phyloP scores from a whole-genome alignment of 768 basidiomycete species.

The Leccinum fibrillosum region DNA sequence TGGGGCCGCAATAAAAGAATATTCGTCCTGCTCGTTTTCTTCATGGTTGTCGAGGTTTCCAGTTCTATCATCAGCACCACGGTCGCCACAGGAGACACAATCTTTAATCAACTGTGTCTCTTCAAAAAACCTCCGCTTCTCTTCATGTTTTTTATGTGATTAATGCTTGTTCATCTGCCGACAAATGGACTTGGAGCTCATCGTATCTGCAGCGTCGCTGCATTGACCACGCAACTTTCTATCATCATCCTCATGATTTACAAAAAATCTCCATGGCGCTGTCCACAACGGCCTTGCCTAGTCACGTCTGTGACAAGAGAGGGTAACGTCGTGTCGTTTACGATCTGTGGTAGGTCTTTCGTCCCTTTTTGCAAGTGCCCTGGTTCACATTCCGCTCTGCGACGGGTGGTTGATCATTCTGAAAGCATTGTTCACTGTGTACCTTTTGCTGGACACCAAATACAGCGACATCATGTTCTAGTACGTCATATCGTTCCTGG shows the following conservation, averaged over 20 bases:
- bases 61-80: not conserved
- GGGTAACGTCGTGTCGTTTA: not conserved
- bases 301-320: conserved; percentile 4
- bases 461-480: conserved; percentile 10
- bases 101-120: conserved; percentile 6
- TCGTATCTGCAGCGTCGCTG: not conserved
- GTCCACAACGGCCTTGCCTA: not conserved
- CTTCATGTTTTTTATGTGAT: conserved; percentile 8
- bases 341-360: conserved; percentile 2
- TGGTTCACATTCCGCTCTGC: not conserved
- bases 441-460: conserved; percentile 4
- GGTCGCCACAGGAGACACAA: not conserved
- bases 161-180: not conserved
- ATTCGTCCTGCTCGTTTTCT: conserved; percentile 1
- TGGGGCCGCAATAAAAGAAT: conserved; percentile 4
- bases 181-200: not conserved
- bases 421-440: conserved; percentile 4
- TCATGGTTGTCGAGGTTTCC: not conserved
- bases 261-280: not conserved
- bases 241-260: conserved; percentile 5
- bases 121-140: conserved; percentile 1
- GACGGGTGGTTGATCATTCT: not conserved
- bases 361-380: not conserved
- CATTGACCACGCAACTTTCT: not conserved
- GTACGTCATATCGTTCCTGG: not conserved